Base-by-base conservation (phyloP, 208 protist species). In the Entamoeba invadens region DNA sequence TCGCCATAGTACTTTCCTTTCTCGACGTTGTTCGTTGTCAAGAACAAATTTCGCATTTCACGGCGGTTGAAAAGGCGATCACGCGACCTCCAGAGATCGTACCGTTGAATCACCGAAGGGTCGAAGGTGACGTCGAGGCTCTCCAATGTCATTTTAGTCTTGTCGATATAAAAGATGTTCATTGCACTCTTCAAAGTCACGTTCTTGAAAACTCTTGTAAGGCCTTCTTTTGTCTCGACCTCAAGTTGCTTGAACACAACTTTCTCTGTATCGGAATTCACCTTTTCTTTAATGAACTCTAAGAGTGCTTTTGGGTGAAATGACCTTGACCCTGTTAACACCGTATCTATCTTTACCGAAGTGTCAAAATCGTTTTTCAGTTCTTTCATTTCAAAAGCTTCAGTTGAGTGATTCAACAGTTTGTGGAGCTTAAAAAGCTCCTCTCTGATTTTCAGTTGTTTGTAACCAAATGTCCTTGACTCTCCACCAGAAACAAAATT, bases 211-310 rank as follows among this genome's bases (percentile, higher is more conserved):
- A 45, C 18, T 87, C 57, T 87, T 38, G 57, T 87, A n/a, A n/a
- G n/a, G 12, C 57, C 57, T 35, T 21, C 31, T 38, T 87, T 35
- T 35, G 57, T 87, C 38, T 87, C 1, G 12, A 87, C 25, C 12
- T 21, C 31, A 12, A 87, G 8, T n/a, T 87, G 31, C 12, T 21
- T 21, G 25, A 87, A 87, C 12, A 87, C 57, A 35, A 87, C 4
- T 87, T 35, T 87, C 8, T 87, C 57, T 44, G 31, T 35, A 87
- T 87, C 57, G 31, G 31, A 18, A 93, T 96, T 96, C 42, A 98
- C 92, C 38, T 87, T 87, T 42, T 87, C 57, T 35, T 35, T 42
- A 87, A 87, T 87, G 31, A 87, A 38, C 57, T 42, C 38, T 35
- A 87, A 31, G 8, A 87, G 21, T 42, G 31, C 57, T 87, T 35